phyloP scores from a whole-genome alignment of 176 grass and related monocot species.

The Bonia amplexicaulis region DNA sequence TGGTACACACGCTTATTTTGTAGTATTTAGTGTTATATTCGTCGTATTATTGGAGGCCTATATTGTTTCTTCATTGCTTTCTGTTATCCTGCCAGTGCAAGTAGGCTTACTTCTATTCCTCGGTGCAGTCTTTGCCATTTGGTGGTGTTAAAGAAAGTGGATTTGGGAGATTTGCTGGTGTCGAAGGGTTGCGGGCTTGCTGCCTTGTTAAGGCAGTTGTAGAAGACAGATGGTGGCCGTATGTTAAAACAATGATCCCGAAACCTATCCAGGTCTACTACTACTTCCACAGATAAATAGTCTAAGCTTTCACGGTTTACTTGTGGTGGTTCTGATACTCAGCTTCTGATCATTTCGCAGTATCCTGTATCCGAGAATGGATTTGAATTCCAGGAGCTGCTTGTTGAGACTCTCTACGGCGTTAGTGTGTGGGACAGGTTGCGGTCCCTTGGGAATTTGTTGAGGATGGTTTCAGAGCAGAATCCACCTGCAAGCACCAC shows the following conservation, averaged over 20 bases:
- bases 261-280: slow-evolving; percentile 88
- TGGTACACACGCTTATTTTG: not conserved
- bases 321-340: slow-evolving; percentile 3
- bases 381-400: slow-evolving; percentile 86
- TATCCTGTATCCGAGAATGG: slow-evolving; percentile 85
- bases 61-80: not conserved
- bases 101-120: not conserved
- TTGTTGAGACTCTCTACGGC: slow-evolving; percentile 80
- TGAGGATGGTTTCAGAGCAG: slow-evolving; percentile 78
- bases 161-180: slow-evolving; percentile 92
- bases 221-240: slow-evolving; percentile 95
- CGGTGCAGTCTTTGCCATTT: slow-evolving; percentile 80
- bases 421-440: slow-evolving; percentile 83
- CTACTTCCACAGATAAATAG: not conserved
- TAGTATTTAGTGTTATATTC: not conserved
- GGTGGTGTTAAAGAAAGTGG: slow-evolving; percentile 97
- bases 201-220: slow-evolving; percentile 93
- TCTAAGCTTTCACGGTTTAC: not conserved
- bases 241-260: slow-evolving; percentile 81
- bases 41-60: not conserved
- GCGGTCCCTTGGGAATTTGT: slow-evolving; percentile 55
- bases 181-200: slow-evolving; percentile 92
- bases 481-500: slow-evolving; percentile 27
- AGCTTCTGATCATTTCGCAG: slow-evolving; percentile 32
- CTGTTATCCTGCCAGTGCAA: slow-evolving; percentile 8